phyloP scores from a whole-genome alignment of 371 early-diverging fungal species.

The Mortierella sp. region DNA sequence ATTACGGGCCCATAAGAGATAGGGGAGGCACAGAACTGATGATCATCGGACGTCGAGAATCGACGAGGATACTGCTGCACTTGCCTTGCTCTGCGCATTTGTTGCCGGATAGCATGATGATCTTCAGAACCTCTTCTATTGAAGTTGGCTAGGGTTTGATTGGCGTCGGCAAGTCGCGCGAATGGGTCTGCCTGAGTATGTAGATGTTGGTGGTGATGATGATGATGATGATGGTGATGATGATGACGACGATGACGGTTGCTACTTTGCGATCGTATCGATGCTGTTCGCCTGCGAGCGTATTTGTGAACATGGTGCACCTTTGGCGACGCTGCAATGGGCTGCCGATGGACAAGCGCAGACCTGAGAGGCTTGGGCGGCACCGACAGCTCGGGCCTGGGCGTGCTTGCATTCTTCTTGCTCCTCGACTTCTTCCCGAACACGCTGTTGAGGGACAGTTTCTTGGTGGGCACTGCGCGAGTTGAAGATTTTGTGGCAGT shows the following conservation, averaged over 20 bases:
- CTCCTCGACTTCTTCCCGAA: conserved; percentile 23
- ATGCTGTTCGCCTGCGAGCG: conserved; percentile 28
- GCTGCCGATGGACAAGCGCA: conserved; percentile 36
- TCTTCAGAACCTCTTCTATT: conserved; percentile 3
- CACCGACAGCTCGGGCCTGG: conserved; percentile 5
- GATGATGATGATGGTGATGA: conserved; percentile 3
- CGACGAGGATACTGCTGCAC: background rate
- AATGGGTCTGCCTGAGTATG: conserved; percentile 13
- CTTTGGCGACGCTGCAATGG: background rate
- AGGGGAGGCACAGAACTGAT: conserved; percentile 15
- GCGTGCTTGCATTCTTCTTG: conserved; percentile 2
- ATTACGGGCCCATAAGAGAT: background rate
- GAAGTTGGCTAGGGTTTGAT: conserved; percentile 23
- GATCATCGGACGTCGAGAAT: conserved; percentile 1
- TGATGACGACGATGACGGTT: conserved; percentile 10
- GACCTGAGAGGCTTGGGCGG: conserved; percentile 48
- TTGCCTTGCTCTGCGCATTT: background rate
- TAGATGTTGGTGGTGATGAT: background rate
- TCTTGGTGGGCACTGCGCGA: conserved; percentile 13
- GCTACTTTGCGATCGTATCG: conserved; percentile 38
- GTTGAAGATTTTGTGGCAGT: background rate
- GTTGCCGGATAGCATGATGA: background rate
- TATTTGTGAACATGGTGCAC: conserved; percentile 22
- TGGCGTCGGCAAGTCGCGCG: conserved; percentile 35
- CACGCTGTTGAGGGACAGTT: conserved; percentile 34